Evolutionary conservation across 75 land plant species (phyloP), one percentile per base, ranked within the genome.

Genomic region (Gnetum montanum): DNA sequence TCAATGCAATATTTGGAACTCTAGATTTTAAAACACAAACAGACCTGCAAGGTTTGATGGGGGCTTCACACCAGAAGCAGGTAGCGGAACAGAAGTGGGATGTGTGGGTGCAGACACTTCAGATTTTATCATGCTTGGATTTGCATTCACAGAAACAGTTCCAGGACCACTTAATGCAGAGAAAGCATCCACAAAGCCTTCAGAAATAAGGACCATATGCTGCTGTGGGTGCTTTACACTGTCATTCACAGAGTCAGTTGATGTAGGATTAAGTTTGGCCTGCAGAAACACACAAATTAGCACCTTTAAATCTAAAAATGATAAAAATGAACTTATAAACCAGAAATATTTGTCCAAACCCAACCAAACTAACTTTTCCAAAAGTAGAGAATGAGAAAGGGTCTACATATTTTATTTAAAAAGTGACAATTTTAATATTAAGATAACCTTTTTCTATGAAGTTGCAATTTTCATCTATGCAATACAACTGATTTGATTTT

Each of bases 181-280:
- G 66, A 77, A 71, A 7, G 79, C 94, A 74, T 93, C 98, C 69
- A 80, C 59, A 60, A 93, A 85, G 57, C 57, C 80, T 7, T 88
- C 95, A 12, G 98, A 88, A 28, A 93, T 60, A 8, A 93, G 65
- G 67, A 93, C 84, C 70, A 88, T 74, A 54, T 71, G 78, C 1
- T 77, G 81, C 1, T 77, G 81, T 56, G 87, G 65, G 55, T 73
- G 64, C 64, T 80, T 93, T 5, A 60, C 62, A 64, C 45, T 63
- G 30, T 93, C 90, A 26, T 73, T 46, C 8, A 71, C 67, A 47
- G 78, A 61, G 62, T 93, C 98, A 46, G 77, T 38, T 37, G 71
- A 67, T 24, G 82, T 72, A 8, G 82, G 63, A 54, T 67, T 85
- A n/a, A 76, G 71, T 66, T 85, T 85, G 24, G 73, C 98, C 95